Evolutionary conservation across 192 early-diverging fungal species (phyloP).

Genomic region (Backusella parvicylindrica): DNA sequence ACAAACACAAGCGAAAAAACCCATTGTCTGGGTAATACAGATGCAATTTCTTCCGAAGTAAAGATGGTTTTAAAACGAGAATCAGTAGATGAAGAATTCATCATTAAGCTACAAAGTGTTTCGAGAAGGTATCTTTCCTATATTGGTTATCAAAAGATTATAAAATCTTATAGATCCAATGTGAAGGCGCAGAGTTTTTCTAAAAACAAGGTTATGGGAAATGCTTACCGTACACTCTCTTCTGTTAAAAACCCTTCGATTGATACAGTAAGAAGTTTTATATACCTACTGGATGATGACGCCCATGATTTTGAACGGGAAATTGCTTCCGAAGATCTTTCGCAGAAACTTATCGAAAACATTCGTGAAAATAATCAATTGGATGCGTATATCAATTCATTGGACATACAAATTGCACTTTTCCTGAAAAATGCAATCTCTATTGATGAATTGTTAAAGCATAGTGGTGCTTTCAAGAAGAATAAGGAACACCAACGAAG

Average conservation of each 20-base stretch:
- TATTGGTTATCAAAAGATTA: slow-evolving; percentile 35
- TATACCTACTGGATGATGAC: slow-evolving; percentile 85
- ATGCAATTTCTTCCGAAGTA: not conserved
- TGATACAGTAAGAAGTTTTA: slow-evolving; percentile 82
- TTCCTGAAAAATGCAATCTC: slow-evolving; percentile 96
- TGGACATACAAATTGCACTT: slow-evolving; percentile 95
- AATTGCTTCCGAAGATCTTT: slow-evolving; percentile 70
- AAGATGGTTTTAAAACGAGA: not conserved
- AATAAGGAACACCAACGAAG: slow-evolving; percentile 44
- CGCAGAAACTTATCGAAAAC: slow-evolving; percentile 79
- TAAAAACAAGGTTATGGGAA: slow-evolving; percentile 11
- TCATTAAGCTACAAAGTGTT: slow-evolving; percentile 16
- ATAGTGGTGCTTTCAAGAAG: slow-evolving; percentile 28
- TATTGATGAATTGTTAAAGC: slow-evolving; percentile 85
- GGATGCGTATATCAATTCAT: slow-evolving; percentile 75
- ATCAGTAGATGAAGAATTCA: slow-evolving; percentile 46
- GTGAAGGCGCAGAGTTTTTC: slow-evolving; percentile 66
- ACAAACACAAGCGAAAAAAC: not conserved
- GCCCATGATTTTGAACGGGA: slow-evolving; percentile 95
- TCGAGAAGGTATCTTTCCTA: not conserved
- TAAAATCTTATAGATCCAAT: slow-evolving; percentile 60
- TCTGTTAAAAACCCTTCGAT: slow-evolving; percentile 73
- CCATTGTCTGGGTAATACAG: not conserved
- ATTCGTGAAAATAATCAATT: slow-evolving; percentile 89
- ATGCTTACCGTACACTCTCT: slow-evolving; percentile 23